Conservation (phyloP, 257 asterid genomes). For the Nemophila menziesii region DNA sequence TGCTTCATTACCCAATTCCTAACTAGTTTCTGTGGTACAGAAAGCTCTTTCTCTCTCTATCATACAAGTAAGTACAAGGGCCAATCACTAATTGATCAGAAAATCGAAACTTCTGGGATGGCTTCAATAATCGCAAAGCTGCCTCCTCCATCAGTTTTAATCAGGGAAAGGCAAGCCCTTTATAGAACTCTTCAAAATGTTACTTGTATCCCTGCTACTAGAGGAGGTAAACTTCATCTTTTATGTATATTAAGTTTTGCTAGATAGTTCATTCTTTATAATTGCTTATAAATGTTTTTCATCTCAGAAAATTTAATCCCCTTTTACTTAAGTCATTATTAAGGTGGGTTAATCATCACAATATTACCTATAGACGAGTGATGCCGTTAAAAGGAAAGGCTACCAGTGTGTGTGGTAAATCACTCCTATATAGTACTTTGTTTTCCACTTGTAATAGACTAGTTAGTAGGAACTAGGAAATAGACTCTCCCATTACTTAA, state of each 20-base stretch:
- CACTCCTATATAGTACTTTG: too few relatives aligned
- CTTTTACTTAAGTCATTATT: too few relatives aligned
- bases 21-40: constrained; percentile 1
- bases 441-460: too few relatives aligned
- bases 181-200: constrained; percentile 26
- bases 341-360: too few relatives aligned
- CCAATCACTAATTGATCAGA: background rate
- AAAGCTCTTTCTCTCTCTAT: background rate
- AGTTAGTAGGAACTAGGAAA: too few relatives aligned
- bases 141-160: constrained; percentile 33
- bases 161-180: constrained; percentile 31
- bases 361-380: too few relatives aligned
- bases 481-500: too few relatives aligned
- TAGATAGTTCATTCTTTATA: background rate
- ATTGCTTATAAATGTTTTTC: too few relatives aligned
- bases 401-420: too few relatives aligned
- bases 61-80: constrained; percentile 1
- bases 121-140: constrained; percentile 50
- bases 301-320: too few relatives aligned
- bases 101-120: constrained; percentile 19
- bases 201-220: constrained; percentile 18
- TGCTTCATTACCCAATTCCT: background rate
- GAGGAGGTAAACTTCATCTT: constrained; percentile 22
- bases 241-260: background rate
- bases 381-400: too few relatives aligned